Evolutionary conservation across 2,329 filamentous ascomycete genomes (phyloP).

Genomic region (Sclerotinia spermophila): DNA sequence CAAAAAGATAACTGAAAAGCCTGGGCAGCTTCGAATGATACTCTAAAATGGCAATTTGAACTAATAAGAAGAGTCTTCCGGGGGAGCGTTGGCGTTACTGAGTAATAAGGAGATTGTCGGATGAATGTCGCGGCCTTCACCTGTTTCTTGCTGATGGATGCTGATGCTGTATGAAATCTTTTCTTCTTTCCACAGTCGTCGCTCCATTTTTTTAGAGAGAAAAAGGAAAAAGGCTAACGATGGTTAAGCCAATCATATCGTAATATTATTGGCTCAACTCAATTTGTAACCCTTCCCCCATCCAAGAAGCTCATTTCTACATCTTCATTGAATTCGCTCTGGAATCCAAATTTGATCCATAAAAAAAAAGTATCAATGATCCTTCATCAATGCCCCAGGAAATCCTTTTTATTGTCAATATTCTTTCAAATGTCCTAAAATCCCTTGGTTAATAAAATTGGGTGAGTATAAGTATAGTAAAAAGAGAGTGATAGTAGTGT

Average conservation of each 20-base stretch:
- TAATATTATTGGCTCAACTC: not conserved
- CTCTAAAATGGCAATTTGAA: not conserved
- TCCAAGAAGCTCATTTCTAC: not conserved
- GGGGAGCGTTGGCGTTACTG: not conserved
- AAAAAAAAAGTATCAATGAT: not conserved
- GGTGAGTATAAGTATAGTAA: constrained; percentile 6
- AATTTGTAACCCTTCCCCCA: not conserved
- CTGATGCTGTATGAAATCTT: not conserved
- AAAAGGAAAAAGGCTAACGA: constrained; percentile 5
- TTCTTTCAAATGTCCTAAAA: not conserved
- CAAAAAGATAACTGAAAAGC: not conserved
- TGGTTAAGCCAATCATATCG: constrained; percentile 14
- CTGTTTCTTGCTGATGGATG: not conserved
- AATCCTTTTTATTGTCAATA: not conserved
- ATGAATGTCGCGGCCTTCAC: constrained; percentile 5
- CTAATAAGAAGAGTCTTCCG: not conserved
- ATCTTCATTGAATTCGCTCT: not conserved
- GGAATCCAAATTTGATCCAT: not conserved
- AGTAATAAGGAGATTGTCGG: constrained; percentile 2
- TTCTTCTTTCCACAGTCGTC: constrained; percentile 1
- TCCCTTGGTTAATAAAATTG: not conserved
- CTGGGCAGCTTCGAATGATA: not conserved
- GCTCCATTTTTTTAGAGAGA: not conserved
- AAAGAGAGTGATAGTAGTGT: not conserved
- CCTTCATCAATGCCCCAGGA: not conserved